Evolutionary conservation across 768 basidiomycete species (phyloP).

Genomic region (Tylopilus cervinicoccineus): DNA sequence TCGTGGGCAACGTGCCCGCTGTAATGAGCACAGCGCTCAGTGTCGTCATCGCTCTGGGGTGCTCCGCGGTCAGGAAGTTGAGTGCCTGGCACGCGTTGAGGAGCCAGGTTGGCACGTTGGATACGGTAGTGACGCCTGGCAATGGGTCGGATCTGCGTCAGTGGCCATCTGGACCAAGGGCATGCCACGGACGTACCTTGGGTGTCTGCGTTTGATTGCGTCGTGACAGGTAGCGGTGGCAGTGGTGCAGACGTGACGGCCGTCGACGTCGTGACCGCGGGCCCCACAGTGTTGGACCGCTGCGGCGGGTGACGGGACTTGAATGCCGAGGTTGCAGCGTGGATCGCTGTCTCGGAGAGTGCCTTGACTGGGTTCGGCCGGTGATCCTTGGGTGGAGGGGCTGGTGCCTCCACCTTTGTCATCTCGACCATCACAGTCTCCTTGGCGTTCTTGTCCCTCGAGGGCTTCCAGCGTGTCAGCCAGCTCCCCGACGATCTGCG

Average conservation of each 20-base stretch:
- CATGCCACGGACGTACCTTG: constrained; percentile 15
- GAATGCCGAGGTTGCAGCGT: constrained; percentile 27
- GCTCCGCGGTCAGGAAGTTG: constrained; percentile 69
- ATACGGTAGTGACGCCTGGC: constrained; percentile 39
- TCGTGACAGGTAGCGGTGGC: constrained; percentile 17
- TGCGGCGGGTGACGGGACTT: constrained; percentile 26
- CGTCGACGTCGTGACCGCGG: constrained; percentile 17
- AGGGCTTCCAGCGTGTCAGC: constrained; percentile 46
- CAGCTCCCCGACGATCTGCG: constrained; percentile 46
- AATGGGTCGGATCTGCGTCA: not conserved
- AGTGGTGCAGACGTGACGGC: constrained; percentile 8
- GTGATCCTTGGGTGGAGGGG: constrained; percentile 27
- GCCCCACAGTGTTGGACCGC: constrained; percentile 28
- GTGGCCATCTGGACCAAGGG: not conserved
- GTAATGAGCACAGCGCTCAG: constrained; percentile 77
- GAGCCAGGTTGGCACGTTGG: constrained; percentile 71
- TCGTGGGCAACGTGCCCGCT: constrained; percentile 67
- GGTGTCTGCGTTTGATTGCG: constrained; percentile 10
- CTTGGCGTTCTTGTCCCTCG: constrained; percentile 33
- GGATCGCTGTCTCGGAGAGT: constrained; percentile 30
- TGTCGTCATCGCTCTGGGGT: constrained; percentile 71
- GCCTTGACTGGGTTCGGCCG: constrained; percentile 35
- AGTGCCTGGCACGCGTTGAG: constrained; percentile 73
- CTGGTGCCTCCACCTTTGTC: constrained; percentile 19
- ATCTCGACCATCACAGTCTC: constrained; percentile 31